Evolutionary conservation across 345 rosid species (phyloP), one percentile per base, ranked within the genome.

Genomic region (Arabis hirsuta): DNA sequence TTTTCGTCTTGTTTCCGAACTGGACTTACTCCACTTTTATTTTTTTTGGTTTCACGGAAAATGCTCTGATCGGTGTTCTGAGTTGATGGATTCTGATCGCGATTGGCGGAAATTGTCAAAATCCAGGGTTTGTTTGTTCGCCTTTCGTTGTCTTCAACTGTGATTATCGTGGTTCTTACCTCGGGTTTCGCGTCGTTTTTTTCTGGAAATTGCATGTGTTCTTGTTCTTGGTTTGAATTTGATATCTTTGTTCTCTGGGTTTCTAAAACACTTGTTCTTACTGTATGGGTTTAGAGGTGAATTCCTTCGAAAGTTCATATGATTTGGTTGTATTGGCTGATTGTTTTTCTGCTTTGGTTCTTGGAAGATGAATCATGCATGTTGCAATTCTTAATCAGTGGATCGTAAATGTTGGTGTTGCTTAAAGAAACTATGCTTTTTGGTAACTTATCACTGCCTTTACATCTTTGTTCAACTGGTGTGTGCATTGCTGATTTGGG

Each of bases 401-500:
- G 9, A 38, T 38, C 45, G 36, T 19, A 13, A 4, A 4, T 24
- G 7, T 31, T 3, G 8, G 60, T 29, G 3, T 51, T 12, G 14
- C 55, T 22, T 51, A 11, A 51, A 10, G 32, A 54, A 26, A 7
- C 4, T 53, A 26, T 12, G 32, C 12, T 52, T 29, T 27, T n/a
- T 56, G 61, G 34, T 2, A 34, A 56, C 26, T 16, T 56, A 10
- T 36, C 26, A 57, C n/a, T 16, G 27, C 45, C 9, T 57, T 36
- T 14, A 36, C 29, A 31, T 55, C 42, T 55, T 32, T 55, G 60
- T 55, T 31, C 42, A 31, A 52, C 12, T 11, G 36, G 13, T 3
- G 41, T 54, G 20, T 32, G n/a, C 11, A 32, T 11, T 34, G 29
- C 54, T 52, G 48, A 66, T 66, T 54, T 26, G 43, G 5, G n/a